A percentile compares a stretch with the other conserved stretches of the same genome.
These are phyloP conservation scores for Calycina herbarum DNA, from an alignment of 2,329 filamentous ascomycete genomes.

Conservation along the genomic window DNA sequence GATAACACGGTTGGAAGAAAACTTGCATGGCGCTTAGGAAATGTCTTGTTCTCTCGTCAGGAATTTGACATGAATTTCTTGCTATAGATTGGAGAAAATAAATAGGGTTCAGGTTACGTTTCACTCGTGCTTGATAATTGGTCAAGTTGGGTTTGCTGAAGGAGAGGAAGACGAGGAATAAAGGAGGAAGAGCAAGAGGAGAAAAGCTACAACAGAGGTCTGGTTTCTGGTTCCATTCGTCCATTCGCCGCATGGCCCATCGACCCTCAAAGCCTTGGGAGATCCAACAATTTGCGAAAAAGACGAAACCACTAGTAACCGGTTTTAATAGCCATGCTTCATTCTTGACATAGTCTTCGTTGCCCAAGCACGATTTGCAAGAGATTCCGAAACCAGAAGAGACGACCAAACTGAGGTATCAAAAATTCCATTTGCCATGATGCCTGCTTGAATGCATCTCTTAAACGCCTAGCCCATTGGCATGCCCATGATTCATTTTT, in stretches of 20 bases:
- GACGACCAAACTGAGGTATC: conserved; percentile 17
- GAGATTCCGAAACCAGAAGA: neutral
- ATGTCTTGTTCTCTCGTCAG: no score
- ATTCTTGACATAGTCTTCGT: neutral
- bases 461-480: conserved; percentile 33
- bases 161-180: no score
- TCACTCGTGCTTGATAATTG: no score
- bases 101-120: no score
- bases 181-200: no score
- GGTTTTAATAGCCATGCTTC: neutral
- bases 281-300: neutral
- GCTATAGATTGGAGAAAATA: no score
- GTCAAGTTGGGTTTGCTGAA: no score
- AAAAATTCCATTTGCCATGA: conserved; percentile 25
- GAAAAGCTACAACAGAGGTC: no score
- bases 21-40: no score
- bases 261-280: neutral
- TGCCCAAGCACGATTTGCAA: neutral
- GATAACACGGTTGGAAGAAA: no score
- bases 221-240: no score
- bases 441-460: conserved; percentile 24
- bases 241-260: neutral
- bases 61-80: no score
- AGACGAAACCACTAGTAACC: neutral
- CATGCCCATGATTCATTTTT: conserved; percentile 21